Base-by-base conservation (phyloP, 441 rosid species). In the Adansonia gregorii region DNA sequence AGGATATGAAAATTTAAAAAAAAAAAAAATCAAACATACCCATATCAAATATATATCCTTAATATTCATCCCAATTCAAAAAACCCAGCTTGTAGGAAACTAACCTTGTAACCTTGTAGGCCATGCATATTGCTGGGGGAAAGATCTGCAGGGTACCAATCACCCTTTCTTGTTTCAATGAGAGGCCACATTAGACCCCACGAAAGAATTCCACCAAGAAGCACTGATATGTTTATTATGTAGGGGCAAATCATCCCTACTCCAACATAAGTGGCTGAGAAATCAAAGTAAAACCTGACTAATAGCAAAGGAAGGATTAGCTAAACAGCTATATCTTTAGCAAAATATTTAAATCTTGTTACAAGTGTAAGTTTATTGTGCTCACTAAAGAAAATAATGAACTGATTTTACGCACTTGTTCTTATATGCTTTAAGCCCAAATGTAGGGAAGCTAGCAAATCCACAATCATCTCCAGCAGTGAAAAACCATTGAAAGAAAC, bases 101-200 rank as follows among this genome's bases (percentile, higher is more conserved):
- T 45, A 19, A 67, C 98, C 94, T 81, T 90, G 88, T 95, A 95
- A 80, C 94, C 96, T 71, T 92, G 98, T 72, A 95, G 88, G 81
- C 96, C 95, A 65, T 85, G 88, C 71, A 90, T 77, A 83, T 84
- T 84, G 82, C 72, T 76, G 31, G 87, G 2, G 11, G 20, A 1
- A n/a, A 90, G 86, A 54, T 79, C 83, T 14, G 86, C 88, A 52
- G 86, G 43, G 58, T 74, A 93, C 98, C 97, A 93, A 65, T 93
- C 85, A 55, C 99, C 98, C 74, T 86, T 88, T 84, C 61, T 87
- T 2, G 88, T 85, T 68, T 88, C 93, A 63, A 93, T 95, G 41
- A 95, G 87, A 81, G 99, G 99, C 98, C 97, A 95, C 95, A 93
- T 91, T 59, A 95, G 63, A 60, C 97, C 98, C 99, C 99, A 95